Evolutionary conservation across 305 asterid genomes (phyloP), one percentile per base, ranked within the genome.

Genomic region (Nicotiana rustica): DNA sequence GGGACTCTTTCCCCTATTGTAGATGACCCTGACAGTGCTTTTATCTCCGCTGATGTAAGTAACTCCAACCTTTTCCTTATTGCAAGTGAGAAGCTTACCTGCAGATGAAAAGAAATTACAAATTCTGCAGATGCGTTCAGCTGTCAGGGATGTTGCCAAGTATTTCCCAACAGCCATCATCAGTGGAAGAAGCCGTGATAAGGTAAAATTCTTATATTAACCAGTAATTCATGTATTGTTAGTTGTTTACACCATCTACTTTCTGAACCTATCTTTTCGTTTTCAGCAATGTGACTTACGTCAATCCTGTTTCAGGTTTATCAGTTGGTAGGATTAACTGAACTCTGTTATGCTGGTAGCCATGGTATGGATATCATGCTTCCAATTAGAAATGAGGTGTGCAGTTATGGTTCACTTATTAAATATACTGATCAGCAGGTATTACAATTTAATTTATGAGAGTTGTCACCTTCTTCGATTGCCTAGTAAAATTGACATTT

Each of bases 321-420:
- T 59, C 93, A 94, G 89, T 93, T 96, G 91, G 97, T 95, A 60
- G 94, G 95, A 83, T 87, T 95, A 77, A 85, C 88, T 18, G 98
- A 95, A 85, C 94, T 95, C 64, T 94, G 90, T 85, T 95, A 94
- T 81, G 99, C 99, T 19, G 99, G 99, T 84, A 94, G 99, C 83
- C 99, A 95, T 87, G 99, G 99, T 61, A 93, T 94, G 98, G 99
- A 95, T 87, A 95, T 95, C 86, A 92, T 92, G 90, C 94, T 0
- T 85, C 86, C 38, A 82, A 25, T 83, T 0, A 52, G 52, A 36
- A 21, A 84, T 61, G 70, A 77, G 29, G 12, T 71, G 61, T 21
- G 38, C 61, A 44, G 29, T 78, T 77, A 71, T 85, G 82, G 17
- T 47, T 44, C 78, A 47, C 36, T 71, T 81, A 84, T 84, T 47